Evolutionary conservation across 2,329 filamentous ascomycete genomes (phyloP), one percentile per base, ranked within the genome.

Genomic region (Pyricularia grisea): DNA sequence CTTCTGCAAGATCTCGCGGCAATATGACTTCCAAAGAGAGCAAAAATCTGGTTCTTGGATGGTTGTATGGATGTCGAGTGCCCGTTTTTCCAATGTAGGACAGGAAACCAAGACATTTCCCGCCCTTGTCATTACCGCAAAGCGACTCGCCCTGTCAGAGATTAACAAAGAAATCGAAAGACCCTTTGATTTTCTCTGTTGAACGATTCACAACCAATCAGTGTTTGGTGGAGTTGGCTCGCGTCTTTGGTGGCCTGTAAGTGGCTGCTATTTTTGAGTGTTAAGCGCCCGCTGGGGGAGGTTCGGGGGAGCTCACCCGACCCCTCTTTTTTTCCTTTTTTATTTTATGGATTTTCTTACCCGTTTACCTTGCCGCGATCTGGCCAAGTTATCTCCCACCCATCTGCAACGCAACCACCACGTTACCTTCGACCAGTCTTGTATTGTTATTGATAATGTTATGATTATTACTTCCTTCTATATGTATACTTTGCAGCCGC

Each of bases 191-290:
- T 50, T 36, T 63, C 14, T 17, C 14, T n/a, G 27, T 27, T n/a
- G 50, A 27, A 20, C 61, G 36, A 65, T 9, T n/a, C 27, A 9
- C 20, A n/a, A 20, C 23, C 63, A 66, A 55, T 42, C 67, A 50
- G 42, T 63, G 10, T 42, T 60, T n/a, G 66, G 63, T 11, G 30
- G 68, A 27, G 14, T 36, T 28, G 28, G 17, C 33, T 4, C 11
- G 12, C 9, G 20, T 20, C 31, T 50, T 30, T 55, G 36, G 36
- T 25, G 33, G 33, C 31, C 33, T 50, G 12, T 42, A 25, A 50
- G n/a, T 69, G 68, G 68, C 55, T 66, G 33, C 66, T 69, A 69
- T 67, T 69, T 60, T 28, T 64, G 65, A 66, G 50, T 20, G 36
- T 69, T 69, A 67, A 67, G 50, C 68, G 68, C 65, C 42, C 33